Base-by-base conservation (phyloP, 1,139 yeast genomes). In the Wickerhamomyces sp. region DNA sequence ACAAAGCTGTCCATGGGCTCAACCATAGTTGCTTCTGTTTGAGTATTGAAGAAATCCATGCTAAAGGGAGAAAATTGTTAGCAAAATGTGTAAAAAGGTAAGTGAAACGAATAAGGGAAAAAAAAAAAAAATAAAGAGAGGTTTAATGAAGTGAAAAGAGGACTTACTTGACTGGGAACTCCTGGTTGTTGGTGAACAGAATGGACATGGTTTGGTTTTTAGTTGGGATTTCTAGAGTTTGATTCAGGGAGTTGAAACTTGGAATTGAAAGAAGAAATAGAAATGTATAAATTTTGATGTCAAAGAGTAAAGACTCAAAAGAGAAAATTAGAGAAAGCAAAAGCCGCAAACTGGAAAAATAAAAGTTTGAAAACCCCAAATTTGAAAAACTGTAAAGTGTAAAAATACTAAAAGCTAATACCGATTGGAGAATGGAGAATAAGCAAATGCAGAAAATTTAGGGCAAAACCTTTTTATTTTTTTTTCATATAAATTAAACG, bases 171-270 rank as follows among this genome's bases (percentile, higher is more conserved):
- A 38, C 27, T 7, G 34, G 22, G 20, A 14, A 33, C 5, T 34
- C 34, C 13, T 43, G 42, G 31, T 27, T 37, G 22, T 37, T 46
- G 14, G 43, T 16, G 31, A 40, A 40, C 18, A 42, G 37, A 7
- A 44, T 20, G 12, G 48, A 45, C 46, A 43, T 41, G 21, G 8
- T 37, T 15, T 28, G 33, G 28, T n/a, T 13, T 26, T 6, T 7
- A 6, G 28, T n/a, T 13, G 28, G n/a, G 8, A 22, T 24, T n/a
- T n/a, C n/a, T n/a, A n/a, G n/a, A n/a, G n/a, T n/a, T n/a, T n/a
- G n/a, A n/a, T n/a, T n/a, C n/a, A n/a, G n/a, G n/a, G n/a, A n/a
- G n/a, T n/a, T n/a, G n/a, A n/a, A n/a, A n/a, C n/a, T n/a, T n/a
- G n/a, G n/a, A n/a, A n/a, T n/a, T n/a, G n/a, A n/a, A n/a, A 21